Conservation (phyloP, 2,329 filamentous ascomycete genomes). For the Geoglossum cookeanum region DNA sequence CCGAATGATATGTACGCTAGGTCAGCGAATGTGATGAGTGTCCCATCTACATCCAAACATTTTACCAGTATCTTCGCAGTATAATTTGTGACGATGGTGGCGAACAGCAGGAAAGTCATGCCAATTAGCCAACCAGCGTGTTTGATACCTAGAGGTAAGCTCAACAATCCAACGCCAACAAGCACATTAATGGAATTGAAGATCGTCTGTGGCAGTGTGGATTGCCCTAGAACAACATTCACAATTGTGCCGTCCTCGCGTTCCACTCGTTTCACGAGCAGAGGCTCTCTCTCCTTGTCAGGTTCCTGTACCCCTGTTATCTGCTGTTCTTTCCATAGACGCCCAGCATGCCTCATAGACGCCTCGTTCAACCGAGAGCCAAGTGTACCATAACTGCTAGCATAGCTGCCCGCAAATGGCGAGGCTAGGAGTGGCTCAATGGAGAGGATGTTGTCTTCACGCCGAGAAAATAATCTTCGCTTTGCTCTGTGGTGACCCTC, state of each 20-base stretch:
- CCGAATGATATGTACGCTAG: constrained; percentile 84
- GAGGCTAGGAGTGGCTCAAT: constrained; percentile 35
- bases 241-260: constrained; percentile 69
- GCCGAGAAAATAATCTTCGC: constrained; percentile 4
- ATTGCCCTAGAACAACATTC: constrained; percentile 73
- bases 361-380: constrained; percentile 36
- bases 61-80: constrained; percentile 71
- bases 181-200: constrained; percentile 94
- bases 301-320: constrained; percentile 24
- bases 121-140: constrained; percentile 82
- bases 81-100: constrained; percentile 61
- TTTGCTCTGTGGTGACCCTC: neutral
- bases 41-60: constrained; percentile 71
- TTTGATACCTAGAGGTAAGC: constrained; percentile 69
- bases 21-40: constrained; percentile 84
- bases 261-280: constrained; percentile 77
- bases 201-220: constrained; percentile 85
- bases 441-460: constrained; percentile 4
- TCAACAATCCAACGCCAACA: constrained; percentile 77
- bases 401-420: constrained; percentile 54
- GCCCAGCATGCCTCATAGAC: constrained; percentile 35
- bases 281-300: constrained; percentile 46
- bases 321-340: constrained; percentile 32
- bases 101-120: constrained; percentile 51
- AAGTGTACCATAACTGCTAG: constrained; percentile 40